Conservation (phyloP, 768 basidiomycete genomes). For the Mrakia blollopis region DNA sequence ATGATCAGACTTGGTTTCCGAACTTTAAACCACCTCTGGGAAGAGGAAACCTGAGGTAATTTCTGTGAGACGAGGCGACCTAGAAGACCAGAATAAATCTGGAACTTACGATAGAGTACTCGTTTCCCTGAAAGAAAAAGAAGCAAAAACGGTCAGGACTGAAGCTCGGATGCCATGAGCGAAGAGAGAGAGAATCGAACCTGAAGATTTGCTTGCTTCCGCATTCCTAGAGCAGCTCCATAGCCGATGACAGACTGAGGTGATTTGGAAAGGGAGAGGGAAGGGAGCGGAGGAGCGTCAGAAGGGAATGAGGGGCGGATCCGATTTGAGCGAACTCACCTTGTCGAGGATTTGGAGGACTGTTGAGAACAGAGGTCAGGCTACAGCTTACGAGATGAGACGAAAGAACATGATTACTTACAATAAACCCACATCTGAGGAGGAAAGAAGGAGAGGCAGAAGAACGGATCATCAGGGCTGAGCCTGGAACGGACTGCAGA, state of each 20-base stretch:
- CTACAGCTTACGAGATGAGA: neutral
- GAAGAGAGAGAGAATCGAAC: too few species aligned
- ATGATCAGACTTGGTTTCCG: too few species aligned
- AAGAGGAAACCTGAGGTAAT: too few species aligned
- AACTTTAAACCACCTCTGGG: too few species aligned
- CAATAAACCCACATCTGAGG: constrained; percentile 39
- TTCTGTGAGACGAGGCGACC: too few species aligned
- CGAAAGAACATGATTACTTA: neutral
- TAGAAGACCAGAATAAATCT: too few species aligned
- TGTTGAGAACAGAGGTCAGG: neutral
- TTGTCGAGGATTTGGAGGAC: constrained; percentile 38
- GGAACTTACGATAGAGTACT: constrained; percentile 24
- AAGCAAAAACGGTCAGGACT: too few species aligned
- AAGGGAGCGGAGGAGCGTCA: neutral
- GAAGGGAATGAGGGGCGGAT: neutral
- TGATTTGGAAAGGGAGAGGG: neutral
- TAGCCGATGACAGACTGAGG: constrained; percentile 26
- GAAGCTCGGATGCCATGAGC: too few species aligned
- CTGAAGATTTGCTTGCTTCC: constrained; percentile 33
- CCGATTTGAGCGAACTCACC: neutral
- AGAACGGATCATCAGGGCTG: neutral
- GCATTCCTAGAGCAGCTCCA: constrained; percentile 37
- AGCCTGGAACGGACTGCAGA: neutral
- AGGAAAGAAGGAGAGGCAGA: neutral
- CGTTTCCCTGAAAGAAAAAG: constrained; percentile 28